phyloP scores from a whole-genome alignment of 164 flowering plant genomes.

The Dillenia suffruticosa region DNA sequence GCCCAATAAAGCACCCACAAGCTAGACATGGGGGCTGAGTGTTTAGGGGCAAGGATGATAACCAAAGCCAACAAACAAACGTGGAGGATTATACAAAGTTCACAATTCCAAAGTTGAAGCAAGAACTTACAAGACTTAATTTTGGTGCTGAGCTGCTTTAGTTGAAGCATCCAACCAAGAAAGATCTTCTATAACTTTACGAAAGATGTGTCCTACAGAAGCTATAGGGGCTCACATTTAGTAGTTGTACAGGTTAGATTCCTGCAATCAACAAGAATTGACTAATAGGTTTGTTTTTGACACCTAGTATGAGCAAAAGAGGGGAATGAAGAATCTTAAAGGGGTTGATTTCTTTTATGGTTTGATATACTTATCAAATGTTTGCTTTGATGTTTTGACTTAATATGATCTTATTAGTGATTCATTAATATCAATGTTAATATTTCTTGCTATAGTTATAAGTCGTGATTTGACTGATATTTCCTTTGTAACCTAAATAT shows the following conservation, averaged over 20 bases:
- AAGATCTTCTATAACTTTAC: constrained; percentile 69
- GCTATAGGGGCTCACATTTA: constrained; percentile 7
- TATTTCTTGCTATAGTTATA: too few relatives aligned
- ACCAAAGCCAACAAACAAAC: constrained; percentile 41
- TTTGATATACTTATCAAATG: too few relatives aligned
- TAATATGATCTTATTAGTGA: too few relatives aligned
- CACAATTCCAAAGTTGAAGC: constrained; percentile 73
- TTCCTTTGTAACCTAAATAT: too few relatives aligned
- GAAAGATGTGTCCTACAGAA: constrained; percentile 63
- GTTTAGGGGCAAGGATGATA: constrained; percentile 44
- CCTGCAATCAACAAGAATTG: constrained; percentile 2
- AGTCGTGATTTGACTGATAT: too few relatives aligned
- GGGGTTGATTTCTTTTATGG: background rate
- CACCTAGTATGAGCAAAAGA: background rate
- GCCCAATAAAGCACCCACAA: constrained; percentile 42
- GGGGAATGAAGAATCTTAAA: background rate
- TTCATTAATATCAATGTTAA: too few relatives aligned
- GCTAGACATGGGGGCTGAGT: constrained; percentile 83
- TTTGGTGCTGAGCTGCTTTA: constrained; percentile 81
- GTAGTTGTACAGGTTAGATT: constrained; percentile 19
- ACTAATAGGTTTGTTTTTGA: constrained; percentile 6
- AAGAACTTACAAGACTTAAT: constrained; percentile 82
- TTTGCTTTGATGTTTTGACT: too few relatives aligned
- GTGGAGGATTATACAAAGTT: constrained; percentile 75
- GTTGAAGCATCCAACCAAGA: constrained; percentile 69